phyloP scores from a whole-genome alignment of 371 early-diverging fungal genomes.

The Catenaria anguillulae region DNA sequence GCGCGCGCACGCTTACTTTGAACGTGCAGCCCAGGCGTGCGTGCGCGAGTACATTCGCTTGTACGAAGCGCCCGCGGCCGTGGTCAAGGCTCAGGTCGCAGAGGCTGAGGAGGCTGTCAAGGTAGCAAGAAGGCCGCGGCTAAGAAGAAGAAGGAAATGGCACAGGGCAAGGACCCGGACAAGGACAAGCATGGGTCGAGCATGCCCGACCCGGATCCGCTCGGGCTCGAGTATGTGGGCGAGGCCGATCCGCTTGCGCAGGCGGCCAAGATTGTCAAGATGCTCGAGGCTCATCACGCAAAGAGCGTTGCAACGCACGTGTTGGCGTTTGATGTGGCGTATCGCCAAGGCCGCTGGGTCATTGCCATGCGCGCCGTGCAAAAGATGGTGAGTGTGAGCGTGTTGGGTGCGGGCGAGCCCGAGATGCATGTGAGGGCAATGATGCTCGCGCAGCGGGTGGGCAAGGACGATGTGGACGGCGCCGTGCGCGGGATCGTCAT shows the following conservation, averaged over 20 bases:
- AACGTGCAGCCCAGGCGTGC: constrained; percentile 60
- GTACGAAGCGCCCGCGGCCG: constrained; percentile 26
- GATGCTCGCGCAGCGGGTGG: not conserved
- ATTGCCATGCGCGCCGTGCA: not conserved
- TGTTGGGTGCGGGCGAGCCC: not conserved
- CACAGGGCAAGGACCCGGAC: constrained; percentile 26
- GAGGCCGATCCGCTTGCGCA: constrained; percentile 11
- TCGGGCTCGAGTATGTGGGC: constrained; percentile 9
- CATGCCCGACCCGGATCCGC: constrained; percentile 34
- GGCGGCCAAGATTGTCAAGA: constrained; percentile 23
- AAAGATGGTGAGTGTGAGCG: not conserved
- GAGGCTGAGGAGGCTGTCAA: constrained; percentile 3
- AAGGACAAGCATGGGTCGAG: constrained; percentile 48
- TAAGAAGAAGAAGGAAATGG: constrained; percentile 22
- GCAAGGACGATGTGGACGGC: not conserved
- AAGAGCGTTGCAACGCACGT: constrained; percentile 37
- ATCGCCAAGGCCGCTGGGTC: constrained; percentile 20
- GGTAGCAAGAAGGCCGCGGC: constrained; percentile 12
- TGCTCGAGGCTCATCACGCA: not conserved
- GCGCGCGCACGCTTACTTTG: constrained; percentile 50
- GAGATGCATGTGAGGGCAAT: not conserved
- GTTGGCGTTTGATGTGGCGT: constrained; percentile 56
- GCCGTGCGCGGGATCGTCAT: not conserved
- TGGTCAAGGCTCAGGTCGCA: not conserved
- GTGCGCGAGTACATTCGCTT: constrained; percentile 52